Evolutionary conservation across 148 eudicot species (phyloP), one percentile per base, ranked within the genome.

Genomic region (Selenicereus undatus): DNA sequence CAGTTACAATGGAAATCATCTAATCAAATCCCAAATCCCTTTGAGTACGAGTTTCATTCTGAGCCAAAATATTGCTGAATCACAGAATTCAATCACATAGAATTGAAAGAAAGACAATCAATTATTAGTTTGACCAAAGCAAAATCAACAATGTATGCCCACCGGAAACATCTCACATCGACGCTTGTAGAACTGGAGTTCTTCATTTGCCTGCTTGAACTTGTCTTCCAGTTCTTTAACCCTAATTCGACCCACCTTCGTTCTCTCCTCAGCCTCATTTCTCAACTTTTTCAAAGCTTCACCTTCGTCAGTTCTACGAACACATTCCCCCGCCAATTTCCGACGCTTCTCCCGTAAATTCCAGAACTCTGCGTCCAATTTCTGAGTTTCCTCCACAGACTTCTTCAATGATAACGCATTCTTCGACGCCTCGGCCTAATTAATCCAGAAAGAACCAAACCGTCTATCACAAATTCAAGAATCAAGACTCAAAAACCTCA

Each of bases 271-370:
- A 0, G 93, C 94, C 86, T 96, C 98, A 65, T 96, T 90, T 14
- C 91, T 97, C 30, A 92, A 93, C 79, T 93, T 97, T 97, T 91
- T 92, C 82, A 96, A 84, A 8, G 90, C 98, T 77, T 93, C 97
- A 0, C 98, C 87, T 76, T 96, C 98, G 3, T 80, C 91, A 78
- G 90, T 95, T 24, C 94, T 92, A 51, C 92, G 85, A 5, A 87
- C 76, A 76, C 97, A 91, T 86, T 96, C 99, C 30, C 82, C 85
- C 91, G 92, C 97, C 93, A 83, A 90, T 66, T 78, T 91, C 66
- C 82, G 71, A 80, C 91, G 88, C 83, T 93, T 86, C 39, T 48
- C 82, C 85, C 89, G 83, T 80, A 93, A 85, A 81, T 70, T 83
- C 79, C 86, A 76, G 75, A 98, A 93, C 76, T 93, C 95, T 65